Percentiles rank a stretch among this genome's conserved stretches.
These are phyloP conservation scores for Aspergillus ruber DNA, from an alignment of 2,329 filamentous ascomycete species.

Conservation along the genomic window DNA sequence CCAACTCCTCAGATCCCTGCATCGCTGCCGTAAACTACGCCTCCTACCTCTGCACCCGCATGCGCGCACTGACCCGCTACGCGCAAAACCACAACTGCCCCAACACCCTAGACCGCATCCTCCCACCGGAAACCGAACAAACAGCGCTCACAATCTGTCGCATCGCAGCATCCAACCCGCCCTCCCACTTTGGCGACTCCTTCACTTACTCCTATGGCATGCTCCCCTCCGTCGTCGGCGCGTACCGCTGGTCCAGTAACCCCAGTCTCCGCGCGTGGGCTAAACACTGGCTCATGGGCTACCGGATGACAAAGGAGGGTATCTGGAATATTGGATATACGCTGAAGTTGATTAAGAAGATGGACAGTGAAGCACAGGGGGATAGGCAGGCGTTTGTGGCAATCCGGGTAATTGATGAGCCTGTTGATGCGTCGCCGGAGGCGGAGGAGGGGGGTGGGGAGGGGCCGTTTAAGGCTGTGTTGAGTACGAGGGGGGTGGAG, in stretches of 20 bases:
- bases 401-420: conserved; percentile 3
- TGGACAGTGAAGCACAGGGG: conserved; percentile 1
- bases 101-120: conserved; percentile 1
- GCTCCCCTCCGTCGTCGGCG: conserved; percentile 9
- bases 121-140: conserved; percentile 7
- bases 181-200: conserved; percentile 5
- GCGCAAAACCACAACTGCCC: neutral
- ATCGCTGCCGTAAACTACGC: conserved; percentile 8
- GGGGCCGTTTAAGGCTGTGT: neutral
- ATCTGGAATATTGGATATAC: conserved; percentile 8
- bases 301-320: conserved; percentile 3
- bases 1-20: conserved; percentile 6
- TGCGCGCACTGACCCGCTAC: conserved; percentile 9
- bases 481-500: neutral
- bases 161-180: conserved; percentile 6
- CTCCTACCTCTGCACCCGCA: conserved; percentile 8
- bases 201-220: conserved; percentile 9
- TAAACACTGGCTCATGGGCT: conserved; percentile 5
- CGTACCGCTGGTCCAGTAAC: conserved; percentile 9
- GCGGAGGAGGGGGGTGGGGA: neutral
- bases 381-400: conserved; percentile 1
- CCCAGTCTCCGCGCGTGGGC: conserved; percentile 6
- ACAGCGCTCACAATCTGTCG: conserved; percentile 8
- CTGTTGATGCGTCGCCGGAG: neutral
- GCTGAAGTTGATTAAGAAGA: conserved; percentile 1